Base-by-base conservation (phyloP, 2,329 filamentous ascomycete genomes). In the Fusarium bulbicola region DNA sequence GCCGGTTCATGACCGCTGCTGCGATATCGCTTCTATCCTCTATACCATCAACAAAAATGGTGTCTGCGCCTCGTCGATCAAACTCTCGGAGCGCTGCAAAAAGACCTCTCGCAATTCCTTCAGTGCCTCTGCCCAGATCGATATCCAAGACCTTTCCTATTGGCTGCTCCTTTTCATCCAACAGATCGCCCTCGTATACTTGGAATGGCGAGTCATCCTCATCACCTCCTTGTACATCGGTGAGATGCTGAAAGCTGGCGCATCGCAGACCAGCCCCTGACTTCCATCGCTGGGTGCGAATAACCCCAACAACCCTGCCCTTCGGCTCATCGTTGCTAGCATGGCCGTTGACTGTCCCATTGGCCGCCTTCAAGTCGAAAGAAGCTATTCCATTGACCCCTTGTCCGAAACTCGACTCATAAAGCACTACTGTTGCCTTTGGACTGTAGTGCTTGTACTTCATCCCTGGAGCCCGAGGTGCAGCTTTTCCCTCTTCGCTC, bases 361-460 rank as follows among this genome's bases (percentile, higher is more conserved):
- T 66, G 4, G 74, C 77, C 13, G 66, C 50, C 42, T 77, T 77
- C 10, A 84, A 59, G 46, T 86, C 85, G 34, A 78, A 78, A 11
- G 69, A 24, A 18, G 79, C 72, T 40, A 86, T 78, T 13, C 84
- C 84, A 15, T 78, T 78, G 47, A 75, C 72, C 28, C 82, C 81
- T 16, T 69, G 74, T 18, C 68, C 70, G 80, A 79, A 84, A 42
- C 78, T 81, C 32, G 88, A 83, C 80, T 97, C 94, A 79, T 95
- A 97, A 4, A 98, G 85, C 20, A 97, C 85, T 5, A 99, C 95
- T 50, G 88, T 90, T 3, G 96, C 97, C 81, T 92, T 93, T 2
- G 96, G 96, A 47, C 95, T 97, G 79, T 99, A 99, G 81, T 99
- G 96, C 80, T 96, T 94, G 81, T 99, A 99, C 83, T 99, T 99